Evolutionary conservation across 2,329 filamentous ascomycete species (phyloP), one percentile per base, ranked within the genome.

Genomic region (Emergomyces africanus): DNA sequence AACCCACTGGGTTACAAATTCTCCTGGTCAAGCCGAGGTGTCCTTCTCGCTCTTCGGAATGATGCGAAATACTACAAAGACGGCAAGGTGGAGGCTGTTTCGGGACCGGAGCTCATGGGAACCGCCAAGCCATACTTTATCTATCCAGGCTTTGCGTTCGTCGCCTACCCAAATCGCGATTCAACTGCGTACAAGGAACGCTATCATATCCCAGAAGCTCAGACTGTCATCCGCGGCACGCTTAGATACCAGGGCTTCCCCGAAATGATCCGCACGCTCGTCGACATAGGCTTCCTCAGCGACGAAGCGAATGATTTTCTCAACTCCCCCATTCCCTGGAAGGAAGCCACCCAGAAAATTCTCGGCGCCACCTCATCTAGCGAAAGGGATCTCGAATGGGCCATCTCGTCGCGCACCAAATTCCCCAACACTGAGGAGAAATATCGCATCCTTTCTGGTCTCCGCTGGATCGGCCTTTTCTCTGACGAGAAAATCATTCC

Each of bases 1-100:
- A 96, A 96, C 79, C 90, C 91, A 33, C 80, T 96, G 18, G 90
- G 91, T 54, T 96, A 95, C 83, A 96, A 95, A 76, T 94, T 95
- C 80, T 90, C 86, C 5, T 87, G 84, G 79, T 86, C 85, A 37
- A 83, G 85, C 63, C 85, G 90, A 59, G 92, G 92, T 72, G 90
- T 96, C 41, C 80, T 97, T 39, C 81, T 97, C 55, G 91, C 92
- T 2, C 82, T 96, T 65, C 79, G 87, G 66, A 96, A 96, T 77
- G 78, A 83, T n/a, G 92, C 89, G 69, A 90, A 82, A 67, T 91
- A 84, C 79, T 92, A 85, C 76, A 77, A 90, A 74, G 86, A 89
- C 65, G 90, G 90, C 68, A 82, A 91, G 77, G 74, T 87, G 64
- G 82, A 87, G 66, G 80, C 85, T 59, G 79, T 90, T 37, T 75